These are phyloP conservation scores for Anethum foeniculum DNA, from an alignment of 140 eudicot species.

Conservation along the genomic window DNA sequence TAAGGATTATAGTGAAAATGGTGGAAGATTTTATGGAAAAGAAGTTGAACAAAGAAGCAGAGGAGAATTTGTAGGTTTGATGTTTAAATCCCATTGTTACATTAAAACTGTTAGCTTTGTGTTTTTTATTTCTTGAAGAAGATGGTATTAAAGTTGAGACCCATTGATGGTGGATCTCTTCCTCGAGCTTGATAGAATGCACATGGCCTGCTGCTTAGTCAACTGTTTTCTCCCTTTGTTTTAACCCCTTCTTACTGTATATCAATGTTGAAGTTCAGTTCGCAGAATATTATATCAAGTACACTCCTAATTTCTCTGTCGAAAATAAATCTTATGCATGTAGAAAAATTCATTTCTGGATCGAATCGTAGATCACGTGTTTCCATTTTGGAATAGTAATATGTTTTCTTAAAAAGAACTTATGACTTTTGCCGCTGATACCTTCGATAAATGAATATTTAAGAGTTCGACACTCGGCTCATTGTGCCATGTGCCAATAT, in stretches of 20 bases:
- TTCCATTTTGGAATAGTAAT: no score
- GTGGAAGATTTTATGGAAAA: slow-evolving; percentile 16
- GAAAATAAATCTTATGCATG: no score
- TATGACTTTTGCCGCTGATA: no score
- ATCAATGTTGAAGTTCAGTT: background rate
- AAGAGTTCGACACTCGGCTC: no score
- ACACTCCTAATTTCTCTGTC: no score
- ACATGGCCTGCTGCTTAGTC: slow-evolving; percentile 8
- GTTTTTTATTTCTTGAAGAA: background rate
- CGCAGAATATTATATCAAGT: background rate
- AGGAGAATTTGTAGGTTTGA: slow-evolving; percentile 1
- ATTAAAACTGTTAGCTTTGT: background rate
- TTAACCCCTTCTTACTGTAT: background rate
- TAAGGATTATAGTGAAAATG: slow-evolving; percentile 12
- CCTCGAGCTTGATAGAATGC: slow-evolving; percentile 13
- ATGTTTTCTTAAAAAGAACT: no score
- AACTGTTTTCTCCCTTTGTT: background rate
- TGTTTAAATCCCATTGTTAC: slow-evolving; percentile 2
- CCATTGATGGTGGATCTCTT: slow-evolving; percentile 19
- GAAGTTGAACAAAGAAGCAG: background rate
- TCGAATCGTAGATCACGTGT: no score
- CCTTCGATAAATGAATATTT: no score
- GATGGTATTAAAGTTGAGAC: background rate
- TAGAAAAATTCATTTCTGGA: no score
- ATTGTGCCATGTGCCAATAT: no score